phyloP scores from a whole-genome alignment of 495 filamentous ascomycete genomes.

The Lasiosphaeris hirsuta region DNA sequence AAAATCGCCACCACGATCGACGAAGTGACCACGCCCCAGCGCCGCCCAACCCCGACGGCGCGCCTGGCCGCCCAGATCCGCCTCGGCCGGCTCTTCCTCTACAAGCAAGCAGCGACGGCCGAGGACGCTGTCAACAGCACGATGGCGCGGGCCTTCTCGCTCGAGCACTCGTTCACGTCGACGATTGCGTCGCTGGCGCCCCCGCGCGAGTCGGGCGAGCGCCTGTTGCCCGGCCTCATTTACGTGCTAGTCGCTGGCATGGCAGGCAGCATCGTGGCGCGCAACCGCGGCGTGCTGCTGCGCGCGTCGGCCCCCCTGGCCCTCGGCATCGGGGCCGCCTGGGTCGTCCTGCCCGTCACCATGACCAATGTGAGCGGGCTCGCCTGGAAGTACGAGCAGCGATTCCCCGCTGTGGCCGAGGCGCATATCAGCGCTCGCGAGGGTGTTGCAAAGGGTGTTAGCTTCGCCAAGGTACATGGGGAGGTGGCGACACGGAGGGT shows the following conservation, averaged over 20 bases:
- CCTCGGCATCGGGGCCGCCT: conserved; percentile 70
- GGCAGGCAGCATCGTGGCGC: conserved; percentile 82
- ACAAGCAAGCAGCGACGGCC: conserved; percentile 63
- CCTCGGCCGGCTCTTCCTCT: conserved; percentile 73
- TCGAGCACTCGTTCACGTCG: conserved; percentile 79
- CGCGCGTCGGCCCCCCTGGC: conserved; percentile 66
- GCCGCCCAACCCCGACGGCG: conserved; percentile 79
- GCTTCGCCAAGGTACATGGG: conserved; percentile 67
- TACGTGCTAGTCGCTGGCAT: conserved; percentile 91
- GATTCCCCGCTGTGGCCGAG: conserved; percentile 72
- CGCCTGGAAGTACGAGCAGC: conserved; percentile 85
- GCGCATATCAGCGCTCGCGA: conserved; percentile 66
- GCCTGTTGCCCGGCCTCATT: conserved; percentile 76
- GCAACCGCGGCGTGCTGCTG: conserved; percentile 80
- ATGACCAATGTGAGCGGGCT: conserved; percentile 82
- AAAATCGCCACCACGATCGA: conserved; percentile 31
- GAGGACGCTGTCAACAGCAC: conserved; percentile 75
- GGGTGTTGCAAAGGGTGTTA: conserved; percentile 63
- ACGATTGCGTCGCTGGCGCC: conserved; percentile 87
- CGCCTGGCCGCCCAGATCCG: conserved; percentile 82
- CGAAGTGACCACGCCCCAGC: conserved; percentile 28
- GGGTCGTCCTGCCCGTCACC: conserved; percentile 69
- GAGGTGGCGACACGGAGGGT: conserved; percentile 66
- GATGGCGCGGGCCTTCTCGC: conserved; percentile 68
- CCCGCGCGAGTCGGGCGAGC: conserved; percentile 73